Conservation (phyloP, 2,329 filamentous ascomycete genomes). For the Epichloe amarillans region DNA sequence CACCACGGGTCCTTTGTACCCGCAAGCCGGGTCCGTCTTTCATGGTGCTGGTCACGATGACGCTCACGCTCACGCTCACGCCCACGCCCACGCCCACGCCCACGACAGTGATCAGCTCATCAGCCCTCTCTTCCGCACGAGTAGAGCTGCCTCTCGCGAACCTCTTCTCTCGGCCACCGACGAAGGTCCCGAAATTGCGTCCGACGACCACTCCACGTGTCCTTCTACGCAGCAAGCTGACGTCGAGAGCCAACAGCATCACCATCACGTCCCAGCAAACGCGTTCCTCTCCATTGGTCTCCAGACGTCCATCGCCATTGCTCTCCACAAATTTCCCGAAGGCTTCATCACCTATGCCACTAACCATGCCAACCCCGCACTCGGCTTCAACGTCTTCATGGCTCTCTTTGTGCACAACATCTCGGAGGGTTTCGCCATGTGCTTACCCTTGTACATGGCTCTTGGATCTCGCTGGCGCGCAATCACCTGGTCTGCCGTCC, state of each 20-base stretch:
- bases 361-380: conserved; percentile 81
- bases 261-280: conserved; percentile 91
- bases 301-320: conserved; percentile 89
- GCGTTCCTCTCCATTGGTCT: conserved; percentile 91
- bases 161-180: conserved; percentile 16
- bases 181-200: conserved; percentile 11
- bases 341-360: conserved; percentile 87
- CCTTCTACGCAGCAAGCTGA: conserved; percentile 25
- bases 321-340: conserved; percentile 88
- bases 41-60: conserved; percentile 15
- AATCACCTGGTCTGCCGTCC: conserved; percentile 68
- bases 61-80: conserved; percentile 2
- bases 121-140: conserved; percentile 23
- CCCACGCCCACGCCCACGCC: no score
- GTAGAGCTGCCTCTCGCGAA: conserved; percentile 27
- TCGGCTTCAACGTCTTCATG: conserved; percentile 87
- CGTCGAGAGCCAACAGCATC: conserved; percentile 48
- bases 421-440: conserved; percentile 90
- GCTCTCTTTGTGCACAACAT: conserved; percentile 98
- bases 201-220: conserved; percentile 11
- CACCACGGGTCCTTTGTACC: conserved; percentile 23
- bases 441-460: conserved; percentile 83
- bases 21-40: conserved; percentile 15
- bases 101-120: conserved; percentile 15
- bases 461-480: conserved; percentile 67